These are phyloP conservation scores for Arctium lappa DNA, from an alignment of 129 eudicot species.

Conservation along the genomic window DNA sequence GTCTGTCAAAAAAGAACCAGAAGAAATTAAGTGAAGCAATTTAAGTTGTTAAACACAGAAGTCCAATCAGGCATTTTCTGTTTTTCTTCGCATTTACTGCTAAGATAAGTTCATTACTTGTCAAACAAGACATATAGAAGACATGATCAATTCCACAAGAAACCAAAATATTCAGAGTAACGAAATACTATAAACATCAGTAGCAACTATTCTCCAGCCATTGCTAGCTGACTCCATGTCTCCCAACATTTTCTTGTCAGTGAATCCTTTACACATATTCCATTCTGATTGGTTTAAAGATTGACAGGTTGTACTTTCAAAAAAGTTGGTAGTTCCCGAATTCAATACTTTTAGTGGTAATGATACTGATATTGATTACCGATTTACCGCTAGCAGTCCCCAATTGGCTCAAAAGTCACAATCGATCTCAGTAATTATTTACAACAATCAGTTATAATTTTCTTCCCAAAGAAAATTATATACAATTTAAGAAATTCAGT, in stretches of 20 bases:
- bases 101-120: background rate
- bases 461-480: too few species aligned
- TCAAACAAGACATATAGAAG: background rate
- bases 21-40: background rate
- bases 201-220: background rate
- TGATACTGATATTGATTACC: background rate
- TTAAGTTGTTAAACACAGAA: background rate
- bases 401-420: background rate
- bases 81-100: background rate
- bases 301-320: background rate
- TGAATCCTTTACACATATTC: background rate
- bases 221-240: background rate
- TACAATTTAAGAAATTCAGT: background rate
- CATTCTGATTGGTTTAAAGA: background rate
- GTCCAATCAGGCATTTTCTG: background rate
- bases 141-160: background rate
- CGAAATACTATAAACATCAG: background rate
- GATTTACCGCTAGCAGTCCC: background rate
- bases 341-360: background rate
- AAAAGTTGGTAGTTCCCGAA: background rate
- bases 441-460: background rate
- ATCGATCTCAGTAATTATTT: background rate
- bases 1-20: constrained; percentile 47
- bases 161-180: background rate
- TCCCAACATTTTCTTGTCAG: background rate